phyloP scores from a whole-genome alignment of 108 stramenopile species.

The Chaetoceros muelleri region DNA sequence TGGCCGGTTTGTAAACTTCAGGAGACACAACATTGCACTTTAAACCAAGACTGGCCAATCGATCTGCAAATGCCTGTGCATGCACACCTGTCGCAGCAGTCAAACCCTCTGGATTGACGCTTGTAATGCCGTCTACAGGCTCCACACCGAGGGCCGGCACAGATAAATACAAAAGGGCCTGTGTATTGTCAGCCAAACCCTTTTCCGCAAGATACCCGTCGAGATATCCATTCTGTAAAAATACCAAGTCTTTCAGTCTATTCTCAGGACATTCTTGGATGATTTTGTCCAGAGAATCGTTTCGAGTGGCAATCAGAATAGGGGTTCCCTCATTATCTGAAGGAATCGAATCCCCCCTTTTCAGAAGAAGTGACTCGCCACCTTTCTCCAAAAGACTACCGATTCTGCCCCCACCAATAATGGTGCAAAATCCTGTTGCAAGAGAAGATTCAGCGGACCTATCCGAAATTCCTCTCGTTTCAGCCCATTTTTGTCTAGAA shows the following conservation, averaged over 20 bases:
- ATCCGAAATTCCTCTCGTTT: not conserved
- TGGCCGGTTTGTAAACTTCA: conserved; percentile 50
- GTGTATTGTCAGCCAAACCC: conserved; percentile 68
- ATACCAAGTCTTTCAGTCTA: conserved; percentile 79
- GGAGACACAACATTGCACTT: conserved; percentile 69
- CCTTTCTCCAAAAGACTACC: conserved; percentile 43
- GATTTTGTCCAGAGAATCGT: conserved; percentile 82
- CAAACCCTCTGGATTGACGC: conserved; percentile 83
- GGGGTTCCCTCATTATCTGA: conserved; percentile 42
- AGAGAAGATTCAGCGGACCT: not conserved
- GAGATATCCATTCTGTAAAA: conserved; percentile 90
- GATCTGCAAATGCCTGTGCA: conserved; percentile 66
- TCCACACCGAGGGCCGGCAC: conserved; percentile 71
- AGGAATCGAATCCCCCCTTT: conserved; percentile 48
- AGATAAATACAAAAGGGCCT: conserved; percentile 77
- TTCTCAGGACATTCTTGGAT: conserved; percentile 63
- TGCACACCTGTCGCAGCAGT: conserved; percentile 81
- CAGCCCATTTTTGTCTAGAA: not conserved
- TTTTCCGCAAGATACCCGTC: conserved; percentile 56
- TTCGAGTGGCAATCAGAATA: conserved; percentile 83
- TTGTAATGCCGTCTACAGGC: conserved; percentile 86
- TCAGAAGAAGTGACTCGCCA: conserved; percentile 36
- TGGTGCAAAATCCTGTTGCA: conserved; percentile 2
- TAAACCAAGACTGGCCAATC: conserved; percentile 52
- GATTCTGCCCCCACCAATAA: conserved; percentile 70